These are phyloP conservation scores for Colletotrichum sojae DNA, from an alignment of 2,329 filamentous ascomycete species.

Conservation along the genomic window DNA sequence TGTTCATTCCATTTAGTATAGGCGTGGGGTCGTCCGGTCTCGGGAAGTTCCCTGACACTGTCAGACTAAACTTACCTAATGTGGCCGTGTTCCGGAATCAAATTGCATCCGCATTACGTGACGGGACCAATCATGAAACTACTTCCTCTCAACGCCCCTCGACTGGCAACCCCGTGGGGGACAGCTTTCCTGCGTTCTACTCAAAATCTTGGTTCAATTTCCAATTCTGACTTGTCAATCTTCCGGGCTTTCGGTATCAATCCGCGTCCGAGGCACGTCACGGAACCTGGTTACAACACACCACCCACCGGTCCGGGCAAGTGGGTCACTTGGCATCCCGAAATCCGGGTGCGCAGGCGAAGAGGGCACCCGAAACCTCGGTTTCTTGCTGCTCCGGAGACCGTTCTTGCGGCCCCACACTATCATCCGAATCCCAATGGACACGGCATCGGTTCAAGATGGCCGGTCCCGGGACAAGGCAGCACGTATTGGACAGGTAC, in stretches of 20 bases:
- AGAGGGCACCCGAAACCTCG: conserved; percentile 6
- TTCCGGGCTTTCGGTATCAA: conserved; percentile 13
- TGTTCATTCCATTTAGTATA: not conserved
- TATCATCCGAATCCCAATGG: conserved; percentile 6
- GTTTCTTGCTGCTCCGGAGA: not conserved
- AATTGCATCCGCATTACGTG: conserved; percentile 35
- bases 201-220: not conserved
- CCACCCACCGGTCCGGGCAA: conserved; percentile 6
- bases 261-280: conserved; percentile 17
- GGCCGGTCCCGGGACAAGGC: conserved; percentile 19
- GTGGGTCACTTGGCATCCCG: conserved; percentile 24
- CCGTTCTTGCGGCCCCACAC: not conserved
- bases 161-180: not conserved
- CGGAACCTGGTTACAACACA: not conserved
- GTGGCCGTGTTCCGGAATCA: conserved; percentile 24
- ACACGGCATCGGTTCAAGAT: conserved; percentile 19
- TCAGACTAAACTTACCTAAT: conserved; percentile 27
- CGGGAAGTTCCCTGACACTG: conserved; percentile 26
- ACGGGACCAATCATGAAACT: conserved; percentile 38
- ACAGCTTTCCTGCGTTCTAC: not conserved
- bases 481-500: conserved; percentile 29
- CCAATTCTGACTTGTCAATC: not conserved
- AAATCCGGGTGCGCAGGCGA: conserved; percentile 8
- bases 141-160: conserved; percentile 9
- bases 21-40: conserved; percentile 11